phyloP scores from a whole-genome alignment of 169 alveolate genomes.

The Plasmodium adleri region DNA sequence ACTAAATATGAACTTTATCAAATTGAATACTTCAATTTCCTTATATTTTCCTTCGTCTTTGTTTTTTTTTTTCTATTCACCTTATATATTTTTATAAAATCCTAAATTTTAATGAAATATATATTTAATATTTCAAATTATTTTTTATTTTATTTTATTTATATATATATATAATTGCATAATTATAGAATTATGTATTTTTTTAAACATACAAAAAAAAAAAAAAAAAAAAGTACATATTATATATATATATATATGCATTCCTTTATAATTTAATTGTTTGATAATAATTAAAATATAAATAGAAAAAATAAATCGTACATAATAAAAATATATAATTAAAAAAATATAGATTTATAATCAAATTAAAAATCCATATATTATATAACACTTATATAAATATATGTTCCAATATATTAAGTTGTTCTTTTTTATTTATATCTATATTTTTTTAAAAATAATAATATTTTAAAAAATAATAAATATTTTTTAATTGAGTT shows the following conservation, averaged over 20 bases:
- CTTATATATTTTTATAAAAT: neutral
- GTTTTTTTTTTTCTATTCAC: neutral
- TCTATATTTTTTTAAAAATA: slow-evolving; percentile 41
- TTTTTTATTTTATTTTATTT: neutral
- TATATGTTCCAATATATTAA: neutral
- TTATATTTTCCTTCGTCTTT: neutral
- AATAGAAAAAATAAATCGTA: too few relatives aligned
- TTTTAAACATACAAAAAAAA: neutral
- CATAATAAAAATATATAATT: too few relatives aligned
- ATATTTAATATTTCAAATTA: neutral
- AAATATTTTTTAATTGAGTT: slow-evolving; percentile 76
- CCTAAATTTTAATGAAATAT: neutral
- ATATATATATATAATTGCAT: slow-evolving; percentile 2
- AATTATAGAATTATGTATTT: slow-evolving; percentile 1
- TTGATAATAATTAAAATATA: too few relatives aligned
- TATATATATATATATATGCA: neutral
- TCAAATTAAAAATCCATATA: too few relatives aligned
- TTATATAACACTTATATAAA: too few relatives aligned
- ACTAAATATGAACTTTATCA: too few relatives aligned
- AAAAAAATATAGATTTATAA: too few relatives aligned
- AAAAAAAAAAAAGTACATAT: neutral
- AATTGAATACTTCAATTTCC: too few relatives aligned
- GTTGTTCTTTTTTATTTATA: neutral
- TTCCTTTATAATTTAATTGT: neutral
- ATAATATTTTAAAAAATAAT: slow-evolving; percentile 78